A percentile compares a stretch with the other conserved stretches of the same genome.
phyloP scores from a whole-genome alignment of 176 grass and related monocot species.

The Cenchrus purpureus region DNA sequence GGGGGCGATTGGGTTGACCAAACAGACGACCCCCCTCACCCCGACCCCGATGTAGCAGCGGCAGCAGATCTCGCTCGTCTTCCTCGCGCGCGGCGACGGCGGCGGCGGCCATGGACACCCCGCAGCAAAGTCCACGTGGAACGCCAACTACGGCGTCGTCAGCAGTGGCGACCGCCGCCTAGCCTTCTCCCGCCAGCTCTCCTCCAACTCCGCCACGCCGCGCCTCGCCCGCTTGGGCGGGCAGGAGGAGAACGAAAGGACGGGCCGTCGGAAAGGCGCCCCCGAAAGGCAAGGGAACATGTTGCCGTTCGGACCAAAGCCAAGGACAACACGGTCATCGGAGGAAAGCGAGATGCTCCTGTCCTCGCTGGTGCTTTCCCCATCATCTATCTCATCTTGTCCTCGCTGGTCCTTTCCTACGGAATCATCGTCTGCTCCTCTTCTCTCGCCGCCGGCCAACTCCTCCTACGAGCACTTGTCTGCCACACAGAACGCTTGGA shows the following conservation, averaged over 20 bases:
- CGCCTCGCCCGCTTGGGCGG: slow-evolving; percentile 59
- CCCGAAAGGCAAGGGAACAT: slow-evolving; percentile 32
- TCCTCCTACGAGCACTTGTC: neutral
- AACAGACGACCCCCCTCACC: too few relatives aligned
- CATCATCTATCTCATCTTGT: neutral
- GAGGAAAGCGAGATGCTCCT: slow-evolving; percentile 25
- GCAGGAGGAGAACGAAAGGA: neutral
- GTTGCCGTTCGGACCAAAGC: slow-evolving; percentile 17
- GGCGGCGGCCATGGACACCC: slow-evolving; percentile 23
- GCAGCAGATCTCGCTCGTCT: slow-evolving; percentile 28
- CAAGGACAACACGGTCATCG: neutral
- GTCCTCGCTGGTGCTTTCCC: neutral
- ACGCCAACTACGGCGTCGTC: slow-evolving; percentile 65
- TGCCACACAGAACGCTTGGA: too few relatives aligned
- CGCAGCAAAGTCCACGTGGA: slow-evolving; percentile 37
- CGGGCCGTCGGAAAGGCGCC: slow-evolving; percentile 3
- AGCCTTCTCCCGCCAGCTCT: slow-evolving; percentile 84
- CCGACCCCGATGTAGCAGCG: neutral
- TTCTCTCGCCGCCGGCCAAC: slow-evolving; percentile 11
- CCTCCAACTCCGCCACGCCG: slow-evolving; percentile 43
- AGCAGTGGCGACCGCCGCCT: slow-evolving; percentile 72
- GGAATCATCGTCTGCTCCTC: neutral
- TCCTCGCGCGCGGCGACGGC: neutral
- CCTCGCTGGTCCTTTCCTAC: neutral
- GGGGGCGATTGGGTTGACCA: neutral